These are phyloP conservation scores for Leccinum arenicola DNA, from an alignment of 768 basidiomycete genomes.

Conservation along the genomic window DNA sequence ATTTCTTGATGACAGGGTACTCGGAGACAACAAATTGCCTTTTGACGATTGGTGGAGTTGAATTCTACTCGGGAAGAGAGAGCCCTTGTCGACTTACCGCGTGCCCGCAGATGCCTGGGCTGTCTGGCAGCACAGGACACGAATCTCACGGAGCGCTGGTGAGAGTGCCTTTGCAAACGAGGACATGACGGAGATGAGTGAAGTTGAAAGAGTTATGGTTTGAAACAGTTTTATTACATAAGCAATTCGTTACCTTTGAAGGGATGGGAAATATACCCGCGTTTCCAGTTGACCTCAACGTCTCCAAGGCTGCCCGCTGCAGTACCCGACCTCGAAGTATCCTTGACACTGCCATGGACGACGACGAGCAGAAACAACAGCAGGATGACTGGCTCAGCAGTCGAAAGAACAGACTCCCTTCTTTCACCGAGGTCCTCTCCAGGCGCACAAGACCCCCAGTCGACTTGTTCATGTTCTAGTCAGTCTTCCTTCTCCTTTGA, in stretches of 20 bases:
- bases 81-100: slow-evolving; percentile 46
- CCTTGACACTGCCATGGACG: slow-evolving; percentile 41
- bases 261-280: slow-evolving; percentile 5
- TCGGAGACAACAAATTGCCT: slow-evolving; percentile 79
- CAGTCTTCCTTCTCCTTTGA: slow-evolving; percentile 35
- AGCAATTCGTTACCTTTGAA: slow-evolving; percentile 14
- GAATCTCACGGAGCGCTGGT: slow-evolving; percentile 76
- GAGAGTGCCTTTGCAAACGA: slow-evolving; percentile 71
- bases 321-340: slow-evolving; percentile 7
- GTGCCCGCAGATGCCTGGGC: slow-evolving; percentile 75
- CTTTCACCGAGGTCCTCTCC: slow-evolving; percentile 87
- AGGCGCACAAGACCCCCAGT: slow-evolving; percentile 91
- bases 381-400: slow-evolving; percentile 75
- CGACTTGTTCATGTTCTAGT: slow-evolving; percentile 99
- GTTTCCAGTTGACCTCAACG: slow-evolving; percentile 19
- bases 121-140: slow-evolving; percentile 77
- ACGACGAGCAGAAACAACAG: slow-evolving; percentile 48
- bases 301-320: slow-evolving; percentile 18
- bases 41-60: slow-evolving; percentile 6
- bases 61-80: neutral
- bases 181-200: slow-evolving; percentile 44
- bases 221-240: slow-evolving; percentile 23
- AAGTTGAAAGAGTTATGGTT: neutral
- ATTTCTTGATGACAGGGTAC: slow-evolving; percentile 73
- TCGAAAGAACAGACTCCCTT: slow-evolving; percentile 77